These are phyloP conservation scores for Penicillium soppii DNA, from an alignment of 495 filamentous ascomycete species.

Conservation along the genomic window DNA sequence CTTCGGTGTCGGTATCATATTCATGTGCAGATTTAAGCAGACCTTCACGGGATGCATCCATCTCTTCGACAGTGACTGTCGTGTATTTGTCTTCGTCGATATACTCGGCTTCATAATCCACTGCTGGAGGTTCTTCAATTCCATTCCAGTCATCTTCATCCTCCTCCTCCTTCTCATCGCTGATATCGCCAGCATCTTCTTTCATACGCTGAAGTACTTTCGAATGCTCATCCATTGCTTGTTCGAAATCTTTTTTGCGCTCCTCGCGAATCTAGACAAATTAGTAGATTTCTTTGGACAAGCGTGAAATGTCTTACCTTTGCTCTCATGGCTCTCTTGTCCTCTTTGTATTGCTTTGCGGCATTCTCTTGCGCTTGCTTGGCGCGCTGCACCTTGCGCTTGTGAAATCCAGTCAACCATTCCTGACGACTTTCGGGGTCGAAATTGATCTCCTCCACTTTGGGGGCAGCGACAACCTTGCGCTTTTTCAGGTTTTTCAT, in stretches of 20 bases:
- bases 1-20: slow-evolving; percentile 48
- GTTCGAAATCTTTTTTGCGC: slow-evolving; percentile 72
- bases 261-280: slow-evolving; percentile 69
- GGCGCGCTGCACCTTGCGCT: slow-evolving; percentile 80
- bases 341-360: slow-evolving; percentile 67
- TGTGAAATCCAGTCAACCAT: slow-evolving; percentile 93
- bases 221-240: slow-evolving; percentile 73
- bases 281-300: slow-evolving; percentile 9
- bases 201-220: slow-evolving; percentile 53
- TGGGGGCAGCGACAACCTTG: slow-evolving; percentile 48
- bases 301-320: slow-evolving; percentile 50
- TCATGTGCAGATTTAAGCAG: slow-evolving; percentile 52
- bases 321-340: slow-evolving; percentile 68
- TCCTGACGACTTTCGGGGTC: slow-evolving; percentile 74
- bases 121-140: slow-evolving; percentile 53
- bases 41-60: slow-evolving; percentile 74
- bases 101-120: slow-evolving; percentile 89
- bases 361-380: slow-evolving; percentile 81
- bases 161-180: slow-evolving; percentile 35
- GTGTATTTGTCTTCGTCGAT: slow-evolving; percentile 95
- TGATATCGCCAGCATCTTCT: slow-evolving; percentile 49
- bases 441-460: slow-evolving; percentile 79
- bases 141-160: slow-evolving; percentile 65
- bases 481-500: slow-evolving; percentile 64
- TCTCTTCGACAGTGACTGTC: slow-evolving; percentile 89